A percentile compares a stretch with the other conserved stretches of the same genome.
These are phyloP conservation scores for Colletotrichum gigasporum DNA, from an alignment of 2,329 filamentous ascomycete species.

Conservation along the genomic window DNA sequence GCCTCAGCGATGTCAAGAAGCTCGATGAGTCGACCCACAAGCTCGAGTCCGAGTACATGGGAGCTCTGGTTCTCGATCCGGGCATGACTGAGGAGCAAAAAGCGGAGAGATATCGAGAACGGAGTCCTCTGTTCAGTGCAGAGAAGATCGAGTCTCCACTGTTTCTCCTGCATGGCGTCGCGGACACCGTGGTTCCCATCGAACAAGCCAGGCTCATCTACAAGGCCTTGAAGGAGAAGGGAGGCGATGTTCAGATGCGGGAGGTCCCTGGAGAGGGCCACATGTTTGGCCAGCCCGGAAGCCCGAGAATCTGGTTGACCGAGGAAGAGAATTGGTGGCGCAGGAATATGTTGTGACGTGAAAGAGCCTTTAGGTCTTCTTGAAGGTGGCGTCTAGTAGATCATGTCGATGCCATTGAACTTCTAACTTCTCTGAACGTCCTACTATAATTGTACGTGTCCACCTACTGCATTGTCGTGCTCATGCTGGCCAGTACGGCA, in stretches of 20 bases:
- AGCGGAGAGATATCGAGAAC: conserved; percentile 50
- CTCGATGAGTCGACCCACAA: conserved; percentile 62
- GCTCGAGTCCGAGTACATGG: conserved; percentile 63
- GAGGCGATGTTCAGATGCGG: conserved; percentile 56
- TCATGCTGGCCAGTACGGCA: no score
- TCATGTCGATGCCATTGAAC: no score
- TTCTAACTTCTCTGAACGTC: no score
- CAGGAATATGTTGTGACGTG: conserved; percentile 44
- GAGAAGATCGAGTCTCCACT: conserved; percentile 59
- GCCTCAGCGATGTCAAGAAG: conserved; percentile 59
- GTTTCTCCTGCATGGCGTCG: conserved; percentile 64
- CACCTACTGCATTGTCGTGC: no score
- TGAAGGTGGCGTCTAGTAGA: no score
- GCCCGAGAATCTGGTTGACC: conserved; percentile 48
- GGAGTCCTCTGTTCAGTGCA: conserved; percentile 59
- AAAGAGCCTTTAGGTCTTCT: no score
- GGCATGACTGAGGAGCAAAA: conserved; percentile 49
- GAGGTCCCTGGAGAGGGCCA: conserved; percentile 61
- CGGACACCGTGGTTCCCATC: conserved; percentile 67
- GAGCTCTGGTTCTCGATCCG: conserved; percentile 49
- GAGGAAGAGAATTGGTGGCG: conserved; percentile 60
- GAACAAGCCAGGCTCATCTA: conserved; percentile 64
- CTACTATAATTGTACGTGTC: no score
- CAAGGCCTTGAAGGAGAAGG: conserved; percentile 49
- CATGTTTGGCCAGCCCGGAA: conserved; percentile 53